Percentiles rank a stretch among this genome's conserved stretches.
phyloP scores from a whole-genome alignment of 148 eudicot species.

The Talinum fruticosum region DNA sequence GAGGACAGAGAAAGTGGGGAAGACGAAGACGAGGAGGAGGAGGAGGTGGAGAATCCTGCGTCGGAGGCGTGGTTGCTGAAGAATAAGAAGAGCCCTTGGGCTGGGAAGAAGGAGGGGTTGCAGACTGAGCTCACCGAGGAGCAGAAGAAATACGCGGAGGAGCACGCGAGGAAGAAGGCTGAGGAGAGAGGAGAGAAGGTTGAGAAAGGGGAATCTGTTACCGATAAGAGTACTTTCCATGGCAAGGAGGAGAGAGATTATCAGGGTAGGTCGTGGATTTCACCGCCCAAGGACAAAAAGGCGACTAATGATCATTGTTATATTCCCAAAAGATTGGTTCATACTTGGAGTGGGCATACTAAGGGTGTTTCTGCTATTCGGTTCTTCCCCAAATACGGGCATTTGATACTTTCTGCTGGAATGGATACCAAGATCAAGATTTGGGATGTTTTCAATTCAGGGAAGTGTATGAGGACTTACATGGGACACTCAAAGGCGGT shows the following conservation, averaged over 20 bases:
- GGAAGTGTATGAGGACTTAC: constrained; percentile 95
- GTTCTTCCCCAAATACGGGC: constrained; percentile 84
- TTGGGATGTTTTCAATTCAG: constrained; percentile 88
- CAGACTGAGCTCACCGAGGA: constrained; percentile 73
- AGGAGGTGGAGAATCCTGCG: constrained; percentile 62
- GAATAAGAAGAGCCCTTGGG: constrained; percentile 81
- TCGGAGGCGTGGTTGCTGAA: constrained; percentile 69
- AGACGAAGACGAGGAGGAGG: constrained; percentile 24
- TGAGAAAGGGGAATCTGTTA: constrained; percentile 53
- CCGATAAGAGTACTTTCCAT: constrained; percentile 81
- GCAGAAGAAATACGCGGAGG: constrained; percentile 95
- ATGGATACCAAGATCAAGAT: constrained; percentile 91
- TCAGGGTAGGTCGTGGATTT: constrained; percentile 93
- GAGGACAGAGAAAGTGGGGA: constrained; percentile 25
- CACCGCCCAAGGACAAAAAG: constrained; percentile 76
- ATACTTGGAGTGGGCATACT: constrained; percentile 96
- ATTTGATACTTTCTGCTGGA: constrained; percentile 84
- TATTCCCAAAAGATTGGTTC: constrained; percentile 82
- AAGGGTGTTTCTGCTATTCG: constrained; percentile 88
- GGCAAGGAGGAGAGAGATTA: constrained; percentile 95
- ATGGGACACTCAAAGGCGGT: constrained; percentile 93
- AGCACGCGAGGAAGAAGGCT: constrained; percentile 77
- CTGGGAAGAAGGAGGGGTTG: constrained; percentile 76
- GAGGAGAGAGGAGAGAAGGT: constrained; percentile 53
- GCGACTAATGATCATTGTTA: constrained; percentile 83